phyloP scores from a whole-genome alignment of 208 protist genomes.

The Angomonas deanei region DNA sequence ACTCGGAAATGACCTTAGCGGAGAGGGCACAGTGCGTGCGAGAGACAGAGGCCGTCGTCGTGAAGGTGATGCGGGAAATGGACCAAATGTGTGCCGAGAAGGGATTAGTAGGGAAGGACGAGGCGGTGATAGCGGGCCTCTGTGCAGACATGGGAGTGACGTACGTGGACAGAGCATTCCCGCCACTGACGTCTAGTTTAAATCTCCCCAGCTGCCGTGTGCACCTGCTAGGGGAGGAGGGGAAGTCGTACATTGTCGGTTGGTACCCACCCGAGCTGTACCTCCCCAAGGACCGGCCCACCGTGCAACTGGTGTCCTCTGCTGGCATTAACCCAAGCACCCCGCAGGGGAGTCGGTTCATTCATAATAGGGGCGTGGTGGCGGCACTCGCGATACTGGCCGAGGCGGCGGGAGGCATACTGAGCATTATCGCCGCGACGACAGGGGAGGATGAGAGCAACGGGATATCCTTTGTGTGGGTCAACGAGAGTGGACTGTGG shows the following conservation, averaged over 20 bases:
- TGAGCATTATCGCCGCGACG: conserved; percentile 40
- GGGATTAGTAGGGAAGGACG: background rate
- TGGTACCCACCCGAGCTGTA: conserved; percentile 19
- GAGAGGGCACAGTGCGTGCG: background rate
- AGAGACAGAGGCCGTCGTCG: conserved; percentile 1
- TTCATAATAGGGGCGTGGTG: conserved; percentile 37
- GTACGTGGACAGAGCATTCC: conserved; percentile 50
- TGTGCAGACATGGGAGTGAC: conserved; percentile 32
- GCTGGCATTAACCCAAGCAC: conserved; percentile 29
- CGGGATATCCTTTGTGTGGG: conserved; percentile 40
- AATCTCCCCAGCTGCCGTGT: conserved; percentile 3
- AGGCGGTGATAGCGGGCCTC: conserved; percentile 22
- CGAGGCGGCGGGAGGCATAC: conserved; percentile 43
- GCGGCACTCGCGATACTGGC: conserved; percentile 55
- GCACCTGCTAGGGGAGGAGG: background rate
- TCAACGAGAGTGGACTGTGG: conserved; percentile 57
- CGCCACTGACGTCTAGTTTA: conserved; percentile 35
- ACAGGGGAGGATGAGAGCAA: conserved; percentile 27
- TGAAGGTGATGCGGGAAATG: too few relatives aligned
- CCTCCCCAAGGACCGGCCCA: conserved; percentile 3
- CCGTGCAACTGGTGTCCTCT: conserved; percentile 16
- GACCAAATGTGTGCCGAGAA: background rate
- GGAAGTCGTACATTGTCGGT: conserved; percentile 15
- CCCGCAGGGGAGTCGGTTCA: conserved; percentile 24
- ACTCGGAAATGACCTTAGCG: background rate